Evolutionary conservation across 176 grass and related monocot genomes (phyloP).

Genomic region (Alopecurus myosuroides): DNA sequence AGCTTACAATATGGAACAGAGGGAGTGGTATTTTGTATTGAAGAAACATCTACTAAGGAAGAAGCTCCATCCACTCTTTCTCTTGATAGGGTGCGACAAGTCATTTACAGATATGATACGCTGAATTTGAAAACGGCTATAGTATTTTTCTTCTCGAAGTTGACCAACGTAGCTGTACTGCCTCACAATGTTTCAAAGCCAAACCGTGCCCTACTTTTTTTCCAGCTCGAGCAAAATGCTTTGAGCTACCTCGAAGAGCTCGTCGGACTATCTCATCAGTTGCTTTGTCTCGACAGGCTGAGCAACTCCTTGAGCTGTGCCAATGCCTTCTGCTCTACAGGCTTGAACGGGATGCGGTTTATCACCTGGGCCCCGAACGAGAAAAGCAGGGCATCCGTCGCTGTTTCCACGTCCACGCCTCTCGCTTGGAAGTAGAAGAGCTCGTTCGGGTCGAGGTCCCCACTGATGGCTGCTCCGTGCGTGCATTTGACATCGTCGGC

Average conservation of each 20-base stretch:
- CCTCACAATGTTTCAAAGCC: background rate
- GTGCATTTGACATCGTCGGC: slow-evolving; percentile 95
- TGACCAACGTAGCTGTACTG: background rate
- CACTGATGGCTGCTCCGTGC: slow-evolving; percentile 93
- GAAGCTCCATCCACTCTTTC: background rate
- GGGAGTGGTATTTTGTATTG: background rate
- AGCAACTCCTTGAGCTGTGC: slow-evolving; percentile 55
- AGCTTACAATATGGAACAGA: no score
- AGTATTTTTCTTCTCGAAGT: background rate
- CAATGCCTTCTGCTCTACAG: slow-evolving; percentile 43
- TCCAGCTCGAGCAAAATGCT: slow-evolving; percentile 7
- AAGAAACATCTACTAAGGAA: background rate
- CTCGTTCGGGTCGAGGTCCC: slow-evolving; percentile 70
- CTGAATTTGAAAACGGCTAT: background rate
- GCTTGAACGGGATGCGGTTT: slow-evolving; percentile 65
- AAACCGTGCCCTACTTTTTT: background rate
- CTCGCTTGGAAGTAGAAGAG: slow-evolving; percentile 87
- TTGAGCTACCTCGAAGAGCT: background rate
- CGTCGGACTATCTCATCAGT: background rate
- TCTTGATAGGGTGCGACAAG: background rate
- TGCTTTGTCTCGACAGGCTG: slow-evolving; percentile 14
- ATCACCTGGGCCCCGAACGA: slow-evolving; percentile 84
- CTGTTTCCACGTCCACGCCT: slow-evolving; percentile 61
- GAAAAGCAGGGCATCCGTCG: slow-evolving; percentile 73
- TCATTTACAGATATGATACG: slow-evolving; percentile 2